Conservation (phyloP, 2,329 filamentous ascomycete species). For the Alternaria rosae region DNA sequence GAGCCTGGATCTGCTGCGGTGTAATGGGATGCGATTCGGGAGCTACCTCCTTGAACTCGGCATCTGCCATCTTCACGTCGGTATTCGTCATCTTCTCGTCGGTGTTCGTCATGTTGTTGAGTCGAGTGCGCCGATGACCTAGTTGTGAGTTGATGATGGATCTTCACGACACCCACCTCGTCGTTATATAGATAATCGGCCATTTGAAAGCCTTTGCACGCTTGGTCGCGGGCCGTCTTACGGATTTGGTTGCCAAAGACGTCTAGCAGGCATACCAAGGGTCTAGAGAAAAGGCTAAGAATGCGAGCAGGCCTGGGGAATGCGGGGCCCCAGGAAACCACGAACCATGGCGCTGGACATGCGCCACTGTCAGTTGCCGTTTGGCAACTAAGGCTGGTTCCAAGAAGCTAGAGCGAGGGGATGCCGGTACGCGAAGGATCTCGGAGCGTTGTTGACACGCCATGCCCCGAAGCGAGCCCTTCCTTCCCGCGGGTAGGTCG, state of each 20-base stretch:
- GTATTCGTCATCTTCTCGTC: neutral
- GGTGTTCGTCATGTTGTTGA: conserved; percentile 19
- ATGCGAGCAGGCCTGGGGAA: neutral
- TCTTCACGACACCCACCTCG: neutral
- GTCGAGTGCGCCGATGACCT: neutral
- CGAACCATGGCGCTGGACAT: conserved; percentile 15
- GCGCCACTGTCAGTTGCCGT: conserved; percentile 8
- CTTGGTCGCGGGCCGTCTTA: neutral
- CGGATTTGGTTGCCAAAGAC: neutral
- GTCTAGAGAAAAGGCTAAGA: conserved; percentile 4
- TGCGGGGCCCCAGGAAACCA: conserved; percentile 28
- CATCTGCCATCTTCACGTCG: conserved; percentile 22
- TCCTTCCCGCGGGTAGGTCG: conserved; percentile 3
- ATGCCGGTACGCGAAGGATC: neutral
- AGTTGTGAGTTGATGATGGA: neutral
- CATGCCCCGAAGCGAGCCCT: neutral
- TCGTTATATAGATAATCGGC: conserved; percentile 1
- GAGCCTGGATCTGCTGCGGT: conserved; percentile 36
- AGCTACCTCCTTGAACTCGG: conserved; percentile 27
- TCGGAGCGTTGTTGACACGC: neutral
- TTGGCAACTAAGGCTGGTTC: neutral
- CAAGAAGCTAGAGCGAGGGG: neutral
- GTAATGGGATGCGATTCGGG: conserved; percentile 24
- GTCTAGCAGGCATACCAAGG: neutral
- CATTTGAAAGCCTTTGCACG: neutral